Evolutionary conservation across 2,329 filamentous ascomycete species (phyloP).

Genomic region (Alternaria ethzedia): DNA sequence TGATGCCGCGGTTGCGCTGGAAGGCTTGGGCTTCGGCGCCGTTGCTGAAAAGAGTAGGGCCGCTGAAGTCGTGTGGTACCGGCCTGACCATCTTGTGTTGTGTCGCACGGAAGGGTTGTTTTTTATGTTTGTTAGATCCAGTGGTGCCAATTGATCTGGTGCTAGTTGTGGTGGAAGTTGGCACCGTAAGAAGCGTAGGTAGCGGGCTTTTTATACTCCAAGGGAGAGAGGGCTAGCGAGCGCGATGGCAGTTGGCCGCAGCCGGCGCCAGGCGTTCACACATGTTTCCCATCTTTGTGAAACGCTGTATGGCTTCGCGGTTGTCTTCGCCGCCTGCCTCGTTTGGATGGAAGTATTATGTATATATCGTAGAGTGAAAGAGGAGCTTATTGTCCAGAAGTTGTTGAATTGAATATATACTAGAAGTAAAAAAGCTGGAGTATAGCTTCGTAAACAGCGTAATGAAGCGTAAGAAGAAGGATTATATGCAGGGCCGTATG

Average conservation of each 20-base stretch:
- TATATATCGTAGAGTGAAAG: not conserved
- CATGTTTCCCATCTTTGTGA: not conserved
- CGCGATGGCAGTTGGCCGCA: not conserved
- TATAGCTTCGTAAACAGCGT: not conserved
- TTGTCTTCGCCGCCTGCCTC: not conserved
- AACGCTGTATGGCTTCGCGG: not conserved
- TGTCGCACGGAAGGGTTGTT: too few relatives aligned
- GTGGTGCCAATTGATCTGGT: too few relatives aligned
- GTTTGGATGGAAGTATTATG: fast-evolving
- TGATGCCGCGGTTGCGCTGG: too few relatives aligned
- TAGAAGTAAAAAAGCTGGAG: not conserved
- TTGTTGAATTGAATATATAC: not conserved
- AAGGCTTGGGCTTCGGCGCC: too few relatives aligned
- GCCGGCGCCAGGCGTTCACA: not conserved
- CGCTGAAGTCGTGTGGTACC: too few relatives aligned
- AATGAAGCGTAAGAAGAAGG: not conserved
- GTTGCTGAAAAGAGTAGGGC: too few relatives aligned
- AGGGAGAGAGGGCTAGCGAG: not conserved
- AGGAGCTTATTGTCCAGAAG: not conserved
- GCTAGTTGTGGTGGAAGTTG: too few relatives aligned
- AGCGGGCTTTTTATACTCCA: not conserved
- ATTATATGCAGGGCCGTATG: not conserved
- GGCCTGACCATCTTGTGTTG: too few relatives aligned
- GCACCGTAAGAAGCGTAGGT: not conserved
- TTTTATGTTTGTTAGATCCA: too few relatives aligned